Evolutionary conservation across 1,139 yeast species (phyloP).

Genomic region (Nakaseomyces bracarensis): DNA sequence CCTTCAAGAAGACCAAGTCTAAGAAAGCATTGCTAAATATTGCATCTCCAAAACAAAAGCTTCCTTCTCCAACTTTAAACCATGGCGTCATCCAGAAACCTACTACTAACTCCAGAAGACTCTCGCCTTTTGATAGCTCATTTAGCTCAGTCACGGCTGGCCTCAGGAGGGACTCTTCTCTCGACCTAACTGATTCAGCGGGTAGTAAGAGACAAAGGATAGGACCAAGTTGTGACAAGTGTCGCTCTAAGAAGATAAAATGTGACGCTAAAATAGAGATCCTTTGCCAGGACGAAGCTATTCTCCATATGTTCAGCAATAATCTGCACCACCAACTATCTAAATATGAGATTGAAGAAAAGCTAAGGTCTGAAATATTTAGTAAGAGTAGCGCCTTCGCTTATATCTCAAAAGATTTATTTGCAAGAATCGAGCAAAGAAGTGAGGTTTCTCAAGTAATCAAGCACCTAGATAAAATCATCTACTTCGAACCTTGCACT

Average conservation of each 20-base stretch:
- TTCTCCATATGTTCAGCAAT: slow-evolving; percentile 10
- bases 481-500: slow-evolving; percentile 26
- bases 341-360: slow-evolving; percentile 1
- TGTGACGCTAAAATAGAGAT: slow-evolving; percentile 56
- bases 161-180: not conserved
- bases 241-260: slow-evolving; percentile 64
- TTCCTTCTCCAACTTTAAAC: not conserved
- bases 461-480: slow-evolving; percentile 29
- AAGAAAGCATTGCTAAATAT: slow-evolving; percentile 1
- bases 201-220: slow-evolving; percentile 46
- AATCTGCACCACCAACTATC: slow-evolving; percentile 10
- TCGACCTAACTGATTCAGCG: not conserved
- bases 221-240: slow-evolving; percentile 70
- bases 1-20: not conserved
- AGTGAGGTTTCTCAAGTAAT: slow-evolving; percentile 10
- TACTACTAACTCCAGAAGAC: not conserved
- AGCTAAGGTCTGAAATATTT: not conserved
- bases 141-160: not conserved
- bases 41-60: not conserved
- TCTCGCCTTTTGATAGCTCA: slow-evolving; percentile 1
- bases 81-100: not conserved
- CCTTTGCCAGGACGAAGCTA: slow-evolving; percentile 15
- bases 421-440: not conserved
- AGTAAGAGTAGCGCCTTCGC: slow-evolving; percentile 6
- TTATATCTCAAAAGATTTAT: slow-evolving; percentile 8